Base-by-base conservation (phyloP, 331 rosid genomes). In the Acacia concinna region DNA sequence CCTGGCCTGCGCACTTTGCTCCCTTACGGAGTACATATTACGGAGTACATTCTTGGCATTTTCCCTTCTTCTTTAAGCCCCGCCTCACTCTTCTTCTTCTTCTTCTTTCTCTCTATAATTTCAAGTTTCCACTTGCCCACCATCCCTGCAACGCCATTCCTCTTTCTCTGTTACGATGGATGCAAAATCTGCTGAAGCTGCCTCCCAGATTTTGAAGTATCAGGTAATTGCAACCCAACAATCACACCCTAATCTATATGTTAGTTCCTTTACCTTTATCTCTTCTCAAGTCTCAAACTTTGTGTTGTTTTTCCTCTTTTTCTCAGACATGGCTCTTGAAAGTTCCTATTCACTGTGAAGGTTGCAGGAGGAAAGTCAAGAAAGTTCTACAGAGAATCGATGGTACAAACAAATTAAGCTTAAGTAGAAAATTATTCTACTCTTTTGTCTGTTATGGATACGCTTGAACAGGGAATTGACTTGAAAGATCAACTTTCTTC, bases 361-460 rank as follows among this genome's bases (percentile, higher is more conserved):
- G 98, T 71, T 94, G 98, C 87, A 88, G 89, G 65, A 89, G 87
- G 84, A 89, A 92, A 81, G 96, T 94, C 37, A 92, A 88, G 91
- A 94, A 92, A 84, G 89, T 88, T 79, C 92, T 94, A 1, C 93
- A 83, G 76, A 84, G 78, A 83, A 94, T 92, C 76, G 97, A 91
- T 37, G 98, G 98, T 94, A 92, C 60, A 49, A 59, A 62, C n/a
- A 57, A 20, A 43, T 10, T 57, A 34, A 74, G 54, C 71, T 71
- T 70, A 23, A 77, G 41, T 27, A 37, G 31, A 47, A 38, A 68
- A 32, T 20, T 65, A 23, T 28, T 71, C 65, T 66, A 18, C 43
- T 47, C 23, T 56, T 66, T 32, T 84, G 31, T 77, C 41, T 76
- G 70, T 62, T 23, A 3, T 71, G 81, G 66, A 76, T 49, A 49